Percentiles rank a stretch among this genome's conserved stretches.
Conservation (phyloP, 208 protist genomes). For the Acanthamoeba culbertsoni region DNA sequence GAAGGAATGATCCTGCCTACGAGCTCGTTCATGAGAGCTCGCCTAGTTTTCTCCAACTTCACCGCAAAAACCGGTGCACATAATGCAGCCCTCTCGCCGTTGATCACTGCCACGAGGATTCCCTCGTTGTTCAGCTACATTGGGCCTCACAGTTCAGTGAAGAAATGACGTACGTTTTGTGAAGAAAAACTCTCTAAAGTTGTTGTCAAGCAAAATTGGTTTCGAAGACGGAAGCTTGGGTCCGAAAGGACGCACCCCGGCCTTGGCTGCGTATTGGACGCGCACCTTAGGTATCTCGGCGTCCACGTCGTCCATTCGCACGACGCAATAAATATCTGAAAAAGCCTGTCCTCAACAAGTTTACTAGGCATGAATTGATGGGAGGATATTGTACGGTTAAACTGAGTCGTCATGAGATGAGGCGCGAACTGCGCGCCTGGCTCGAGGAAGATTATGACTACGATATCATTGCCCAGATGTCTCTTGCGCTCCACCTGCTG, state of each 20-base stretch:
- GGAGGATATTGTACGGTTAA: too few species aligned
- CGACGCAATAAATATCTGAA: conserved; percentile 31
- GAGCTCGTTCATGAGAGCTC: neutral
- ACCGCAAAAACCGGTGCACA: conserved; percentile 8
- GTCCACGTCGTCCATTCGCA: neutral
- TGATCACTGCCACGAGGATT: neutral
- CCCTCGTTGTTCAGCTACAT: neutral
- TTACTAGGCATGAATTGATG: too few species aligned
- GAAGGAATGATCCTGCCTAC: neutral
- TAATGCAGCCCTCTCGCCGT: neutral
- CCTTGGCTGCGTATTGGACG: neutral
- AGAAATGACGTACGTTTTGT: neutral
- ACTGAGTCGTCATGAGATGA: neutral
- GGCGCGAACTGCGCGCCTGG: neutral
- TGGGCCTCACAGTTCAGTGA: neutral
- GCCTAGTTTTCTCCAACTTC: neutral
- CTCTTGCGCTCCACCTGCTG: conserved; percentile 61
- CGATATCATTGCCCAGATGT: conserved; percentile 18
- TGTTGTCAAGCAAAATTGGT: conserved; percentile 7
- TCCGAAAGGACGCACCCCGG: conserved; percentile 19
- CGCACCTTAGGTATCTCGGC: neutral
- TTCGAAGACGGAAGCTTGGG: neutral
- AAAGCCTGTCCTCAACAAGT: too few species aligned
- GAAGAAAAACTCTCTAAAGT: conserved; percentile 44
- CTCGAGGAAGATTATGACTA: neutral